phyloP scores from a whole-genome alignment of 177 flowering plant species.

The Vitis hybrid region DNA sequence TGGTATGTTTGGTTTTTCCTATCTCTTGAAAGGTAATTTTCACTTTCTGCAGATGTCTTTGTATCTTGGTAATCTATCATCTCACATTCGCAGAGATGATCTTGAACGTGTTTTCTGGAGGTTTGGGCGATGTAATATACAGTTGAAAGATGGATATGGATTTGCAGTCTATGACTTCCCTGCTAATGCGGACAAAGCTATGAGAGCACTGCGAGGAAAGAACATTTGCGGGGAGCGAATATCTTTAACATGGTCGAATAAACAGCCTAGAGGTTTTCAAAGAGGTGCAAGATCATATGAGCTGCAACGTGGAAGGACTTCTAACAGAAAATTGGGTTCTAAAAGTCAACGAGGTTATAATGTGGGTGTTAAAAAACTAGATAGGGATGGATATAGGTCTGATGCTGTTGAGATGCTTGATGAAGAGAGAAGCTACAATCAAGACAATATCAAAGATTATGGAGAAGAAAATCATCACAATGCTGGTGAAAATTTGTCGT shows the following conservation, averaged over 20 bases:
- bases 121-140: slow-evolving; percentile 43
- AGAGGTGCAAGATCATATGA: slow-evolving; percentile 26
- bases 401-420: slow-evolving; percentile 17
- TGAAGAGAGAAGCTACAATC: slow-evolving; percentile 18
- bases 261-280: slow-evolving; percentile 36
- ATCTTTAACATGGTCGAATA: slow-evolving; percentile 51
- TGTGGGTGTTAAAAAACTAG: slow-evolving; percentile 12
- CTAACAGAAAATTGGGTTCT: slow-evolving; percentile 16
- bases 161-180: slow-evolving; percentile 46
- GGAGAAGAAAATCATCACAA: slow-evolving; percentile 18
- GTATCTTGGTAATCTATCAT: slow-evolving; percentile 48
- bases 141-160: slow-evolving; percentile 51
- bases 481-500: slow-evolving; percentile 14
- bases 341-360: slow-evolving; percentile 18
- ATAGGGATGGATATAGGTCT: slow-evolving; percentile 8
- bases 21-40: neutral
- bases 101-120: slow-evolving; percentile 41
- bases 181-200: slow-evolving; percentile 46
- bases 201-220: slow-evolving; percentile 40
- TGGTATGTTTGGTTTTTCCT: neutral
- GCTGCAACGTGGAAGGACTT: slow-evolving; percentile 17
- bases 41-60: slow-evolving; percentile 47
- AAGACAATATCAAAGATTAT: slow-evolving; percentile 12
- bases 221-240: slow-evolving; percentile 44
- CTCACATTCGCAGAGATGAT: slow-evolving; percentile 36